Evolutionary conservation across 2,329 filamentous ascomycete genomes (phyloP), one percentile per base, ranked within the genome.

Genomic region (Ilyonectria robusta): DNA sequence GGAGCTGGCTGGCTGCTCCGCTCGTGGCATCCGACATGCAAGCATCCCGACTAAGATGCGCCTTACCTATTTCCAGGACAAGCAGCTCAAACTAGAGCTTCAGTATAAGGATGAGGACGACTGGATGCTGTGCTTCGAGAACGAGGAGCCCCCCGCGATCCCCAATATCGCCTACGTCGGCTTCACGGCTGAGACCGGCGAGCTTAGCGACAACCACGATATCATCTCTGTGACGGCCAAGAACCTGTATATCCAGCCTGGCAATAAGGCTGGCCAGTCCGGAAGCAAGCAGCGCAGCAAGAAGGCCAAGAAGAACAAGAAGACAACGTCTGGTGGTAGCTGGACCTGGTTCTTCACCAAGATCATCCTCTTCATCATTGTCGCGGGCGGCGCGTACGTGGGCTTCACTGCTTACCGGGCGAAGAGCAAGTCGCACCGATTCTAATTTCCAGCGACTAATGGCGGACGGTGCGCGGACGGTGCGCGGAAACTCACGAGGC

Each of bases 201-300:
- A 99, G 85, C 89, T 99, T 72, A 94, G 91, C 82, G 96, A 99
- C 84, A 97, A 97, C 86, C 95, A 98, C 86, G 96, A 99, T 83
- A 97, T 99, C 81, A 90, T 98, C 79, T 92, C 90, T 57, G 88
- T 99, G 75, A 86, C 91, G 70, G 92, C 95, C 64, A 93, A 92
- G 85, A 99, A 98, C 81, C 85, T 99, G 69, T 98, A 98, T 84
- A 91, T 88, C 64, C 82, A 83, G 31, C 84, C 84, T 75, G 89
- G 88, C 40, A 83, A 85, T 59, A 79, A 81, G 59, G 26, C 56
- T 55, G 70, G 21, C 62, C 79, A 79, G 65, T 82, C 77, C 67
- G 68, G 71, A 77, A 81, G 71, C 65, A 82, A 84, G 75, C 80
- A 78, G 67, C 83, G 67, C 55, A 65, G 64, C 62, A 75, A 82